A percentile compares a stretch with the other conserved stretches of the same genome.
These are phyloP conservation scores for Lumnitzera racemosa DNA, from an alignment of 345 rosid species.

Conservation along the genomic window DNA sequence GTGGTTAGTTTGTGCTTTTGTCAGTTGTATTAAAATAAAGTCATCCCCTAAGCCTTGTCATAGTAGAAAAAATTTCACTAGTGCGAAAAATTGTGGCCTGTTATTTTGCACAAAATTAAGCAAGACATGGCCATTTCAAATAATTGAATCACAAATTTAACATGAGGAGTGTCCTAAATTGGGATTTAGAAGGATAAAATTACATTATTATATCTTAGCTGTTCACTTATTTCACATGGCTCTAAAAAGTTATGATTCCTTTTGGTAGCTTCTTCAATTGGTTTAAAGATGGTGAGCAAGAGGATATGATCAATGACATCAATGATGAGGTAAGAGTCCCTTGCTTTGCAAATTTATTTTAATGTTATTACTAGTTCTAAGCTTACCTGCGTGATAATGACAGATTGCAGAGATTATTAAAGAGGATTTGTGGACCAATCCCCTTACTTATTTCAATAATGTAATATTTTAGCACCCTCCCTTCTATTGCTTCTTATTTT, in stretches of 20 bases:
- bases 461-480: slow-evolving; percentile 25
- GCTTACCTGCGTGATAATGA: slow-evolving; percentile 1
- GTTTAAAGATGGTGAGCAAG: slow-evolving; percentile 56
- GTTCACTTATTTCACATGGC: background rate
- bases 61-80: too few relatives aligned
- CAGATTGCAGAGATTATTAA: slow-evolving; percentile 92
- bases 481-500: background rate
- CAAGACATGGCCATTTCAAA: too few relatives aligned
- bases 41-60: too few relatives aligned
- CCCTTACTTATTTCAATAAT: slow-evolving; percentile 75
- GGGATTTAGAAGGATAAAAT: background rate
- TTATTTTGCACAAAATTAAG: too few relatives aligned
- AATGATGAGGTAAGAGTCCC: slow-evolving; percentile 60
- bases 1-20: too few relatives aligned
- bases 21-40: too few relatives aligned
- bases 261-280: slow-evolving; percentile 76
- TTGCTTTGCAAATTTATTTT: background rate
- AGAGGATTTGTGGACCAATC: slow-evolving; percentile 95
- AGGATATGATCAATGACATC: slow-evolving; percentile 51
- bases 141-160: too few relatives aligned
- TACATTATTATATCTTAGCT: background rate
- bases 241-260: background rate
- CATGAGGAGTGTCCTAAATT: background rate
- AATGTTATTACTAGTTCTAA: background rate
- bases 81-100: too few relatives aligned